Base-by-base conservation (phyloP, 2,329 filamentous ascomycete species). In the Epicoccum nigrum region DNA sequence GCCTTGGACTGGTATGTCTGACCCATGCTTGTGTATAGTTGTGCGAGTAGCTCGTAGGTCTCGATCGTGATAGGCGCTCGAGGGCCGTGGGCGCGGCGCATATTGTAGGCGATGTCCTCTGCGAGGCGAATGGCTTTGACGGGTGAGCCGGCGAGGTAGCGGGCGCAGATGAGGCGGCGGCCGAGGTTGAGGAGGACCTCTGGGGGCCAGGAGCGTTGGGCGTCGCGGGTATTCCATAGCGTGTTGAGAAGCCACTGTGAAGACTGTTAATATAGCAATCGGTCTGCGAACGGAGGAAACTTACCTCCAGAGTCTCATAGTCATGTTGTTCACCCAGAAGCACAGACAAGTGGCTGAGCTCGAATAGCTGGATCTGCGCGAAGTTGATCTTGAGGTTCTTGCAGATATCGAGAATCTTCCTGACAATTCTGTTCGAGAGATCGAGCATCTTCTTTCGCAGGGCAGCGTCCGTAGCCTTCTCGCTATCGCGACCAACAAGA, bases 91-190 rank as follows among this genome's bases (percentile, higher is more conserved):
- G 80, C 79, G 17, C 81, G 78, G 9, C 78, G 77, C 55, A 82
- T 73, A 61, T 83, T 83, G 72, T 83, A 83, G 31, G 77, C 78
- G 49, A 83, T 81, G 61, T 81, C 78, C 60, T 81, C 80, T 64
- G 76, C 78, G 2, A 83, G 76, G 9, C 63, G 61, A 41, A 71
- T 68, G 5, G 68, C 67, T 17, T 69, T 69, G 54, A 76, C 68
- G 35, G 76, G 74, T 37, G 77, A 70, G 32, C 76, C 76, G 25
- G 77, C 75, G 33, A 79, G 76, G 70, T 80, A 82, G 40, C 79
- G 79, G 1, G 79, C 79, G 61, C 78, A 77, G 41, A 83, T 79
- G 40, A 83, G 78, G 11, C 77, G 75, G 33, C 77, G 78, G n/a
- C 80, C 81, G 21, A 83, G 78, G 60, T 76, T 76, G 49, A 82